Percentiles rank a stretch among this genome's conserved stretches.
Conservation (phyloP, 805 yeast genomes). For the Lipomyces japonicus region DNA sequence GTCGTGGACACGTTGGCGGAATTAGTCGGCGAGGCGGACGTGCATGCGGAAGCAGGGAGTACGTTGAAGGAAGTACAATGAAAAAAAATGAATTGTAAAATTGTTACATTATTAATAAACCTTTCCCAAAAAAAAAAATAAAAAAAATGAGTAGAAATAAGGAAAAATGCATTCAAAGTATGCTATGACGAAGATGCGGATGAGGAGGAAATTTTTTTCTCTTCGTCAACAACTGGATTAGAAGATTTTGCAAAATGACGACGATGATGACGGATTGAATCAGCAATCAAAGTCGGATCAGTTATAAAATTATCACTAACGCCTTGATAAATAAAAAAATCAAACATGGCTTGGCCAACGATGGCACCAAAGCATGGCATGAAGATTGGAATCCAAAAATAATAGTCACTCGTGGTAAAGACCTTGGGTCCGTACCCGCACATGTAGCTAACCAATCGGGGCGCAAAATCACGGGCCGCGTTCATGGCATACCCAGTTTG, state of each 20-base stretch:
- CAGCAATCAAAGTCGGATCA: constrained; percentile 7
- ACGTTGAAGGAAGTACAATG: constrained; percentile 3
- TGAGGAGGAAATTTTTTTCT: too few relatives aligned
- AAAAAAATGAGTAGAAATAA: too few relatives aligned
- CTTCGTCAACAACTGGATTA: too few relatives aligned
- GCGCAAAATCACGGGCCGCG: constrained; percentile 54
- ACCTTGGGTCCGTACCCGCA: constrained; percentile 46
- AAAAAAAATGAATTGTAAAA: not conserved
- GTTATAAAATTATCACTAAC: constrained; percentile 24
- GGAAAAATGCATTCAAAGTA: too few relatives aligned
- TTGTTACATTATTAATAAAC: too few relatives aligned
- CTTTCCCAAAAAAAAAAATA: too few relatives aligned
- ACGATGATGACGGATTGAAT: not conserved
- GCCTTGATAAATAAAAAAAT: constrained; percentile 42
- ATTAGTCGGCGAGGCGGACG: constrained; percentile 70
- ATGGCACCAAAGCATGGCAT: constrained; percentile 50
- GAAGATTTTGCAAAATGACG: too few relatives aligned
- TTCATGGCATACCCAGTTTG: constrained; percentile 56
- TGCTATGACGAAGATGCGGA: too few relatives aligned
- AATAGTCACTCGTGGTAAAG: constrained; percentile 40
- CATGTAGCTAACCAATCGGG: constrained; percentile 48
- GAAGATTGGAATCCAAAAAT: constrained; percentile 53
- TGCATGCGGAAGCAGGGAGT: constrained; percentile 15
- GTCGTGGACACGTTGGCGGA: constrained; percentile 81
- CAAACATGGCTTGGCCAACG: constrained; percentile 51